Conservation (phyloP, 805 yeast species). For the Debaryomyces maramus region DNA sequence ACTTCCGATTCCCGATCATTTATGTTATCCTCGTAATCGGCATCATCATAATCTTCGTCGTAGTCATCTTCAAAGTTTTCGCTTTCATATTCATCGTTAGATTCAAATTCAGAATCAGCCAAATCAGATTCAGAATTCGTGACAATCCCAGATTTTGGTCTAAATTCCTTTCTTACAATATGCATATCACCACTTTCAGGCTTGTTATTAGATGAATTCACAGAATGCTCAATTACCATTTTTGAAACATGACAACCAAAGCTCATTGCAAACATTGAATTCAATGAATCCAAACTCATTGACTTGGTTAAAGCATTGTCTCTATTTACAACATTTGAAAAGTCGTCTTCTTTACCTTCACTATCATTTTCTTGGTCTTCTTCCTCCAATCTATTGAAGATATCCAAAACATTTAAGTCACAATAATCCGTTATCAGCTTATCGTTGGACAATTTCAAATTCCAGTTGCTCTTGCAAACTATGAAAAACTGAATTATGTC, state of each 20-base stretch:
- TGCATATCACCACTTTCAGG: slow-evolving; percentile 9
- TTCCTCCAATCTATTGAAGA: slow-evolving; percentile 29
- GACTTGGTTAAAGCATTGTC: slow-evolving; percentile 26
- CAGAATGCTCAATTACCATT: slow-evolving; percentile 31
- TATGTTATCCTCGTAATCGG: slow-evolving; percentile 2
- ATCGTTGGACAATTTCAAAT: slow-evolving; percentile 53
- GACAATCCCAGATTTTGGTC: slow-evolving; percentile 4
- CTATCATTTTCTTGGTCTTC: slow-evolving; percentile 10
- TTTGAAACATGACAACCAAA: slow-evolving; percentile 42
- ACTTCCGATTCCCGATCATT: slow-evolving; percentile 3
- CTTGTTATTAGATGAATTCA: slow-evolving; percentile 5
- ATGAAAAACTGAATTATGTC: slow-evolving; percentile 61
- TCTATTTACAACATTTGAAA: slow-evolving; percentile 6
- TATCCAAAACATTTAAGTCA: slow-evolving; percentile 45
- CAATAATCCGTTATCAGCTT: slow-evolving; percentile 40
- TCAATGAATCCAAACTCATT: slow-evolving; percentile 38
- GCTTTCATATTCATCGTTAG: slow-evolving; percentile 21
- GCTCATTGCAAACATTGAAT: slow-evolving; percentile 37
- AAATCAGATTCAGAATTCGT: slow-evolving; percentile 27
- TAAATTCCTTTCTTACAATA: slow-evolving; percentile 10
- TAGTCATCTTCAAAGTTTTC: slow-evolving; percentile 7
- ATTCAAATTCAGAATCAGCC: slow-evolving; percentile 29
- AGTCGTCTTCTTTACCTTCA: slow-evolving; percentile 6
- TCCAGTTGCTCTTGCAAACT: slow-evolving; percentile 62
- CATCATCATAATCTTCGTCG: slow-evolving; percentile 9